Conservation (phyloP, 805 yeast genomes). For the Yarrowia sp. region DNA sequence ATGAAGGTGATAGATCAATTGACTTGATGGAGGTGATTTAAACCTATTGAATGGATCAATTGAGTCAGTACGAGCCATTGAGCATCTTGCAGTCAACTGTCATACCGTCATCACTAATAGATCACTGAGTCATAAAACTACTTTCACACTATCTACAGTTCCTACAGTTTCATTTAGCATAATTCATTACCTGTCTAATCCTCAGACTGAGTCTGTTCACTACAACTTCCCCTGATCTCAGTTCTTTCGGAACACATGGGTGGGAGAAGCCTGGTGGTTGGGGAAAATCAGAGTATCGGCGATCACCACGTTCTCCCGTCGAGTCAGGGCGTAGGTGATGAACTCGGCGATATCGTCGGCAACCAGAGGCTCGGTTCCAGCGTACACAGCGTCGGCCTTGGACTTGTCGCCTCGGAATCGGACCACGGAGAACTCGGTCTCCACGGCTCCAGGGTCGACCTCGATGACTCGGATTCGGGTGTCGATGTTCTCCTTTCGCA, state of each 20-base stretch:
- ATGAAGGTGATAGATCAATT: not conserved
- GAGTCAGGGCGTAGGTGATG: conserved; percentile 68
- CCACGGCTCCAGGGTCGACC: conserved; percentile 80
- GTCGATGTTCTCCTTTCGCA: conserved; percentile 75
- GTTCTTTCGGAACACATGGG: conserved; percentile 57
- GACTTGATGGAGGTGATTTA: not conserved
- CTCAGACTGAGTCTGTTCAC: not conserved
- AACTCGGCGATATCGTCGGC: conserved; percentile 80
- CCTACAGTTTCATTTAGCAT: too few species aligned
- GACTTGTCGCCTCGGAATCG: conserved; percentile 68
- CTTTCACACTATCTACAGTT: too few species aligned
- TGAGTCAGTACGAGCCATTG: too few species aligned
- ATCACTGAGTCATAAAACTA: too few species aligned
- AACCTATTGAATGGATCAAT: too few species aligned
- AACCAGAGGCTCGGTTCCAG: conserved; percentile 69
- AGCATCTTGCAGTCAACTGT: too few species aligned
- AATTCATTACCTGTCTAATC: not conserved
- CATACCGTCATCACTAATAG: too few species aligned
- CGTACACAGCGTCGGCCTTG: conserved; percentile 69
- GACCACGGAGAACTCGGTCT: conserved; percentile 73
- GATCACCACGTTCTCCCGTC: conserved; percentile 73
- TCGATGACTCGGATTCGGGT: conserved; percentile 76
- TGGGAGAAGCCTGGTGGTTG: conserved; percentile 81
- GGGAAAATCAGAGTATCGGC: conserved; percentile 87
- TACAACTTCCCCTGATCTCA: conserved; percentile 7